phyloP scores from a whole-genome alignment of 2,329 filamentous ascomycete genomes.

The Fusarium sp. region DNA sequence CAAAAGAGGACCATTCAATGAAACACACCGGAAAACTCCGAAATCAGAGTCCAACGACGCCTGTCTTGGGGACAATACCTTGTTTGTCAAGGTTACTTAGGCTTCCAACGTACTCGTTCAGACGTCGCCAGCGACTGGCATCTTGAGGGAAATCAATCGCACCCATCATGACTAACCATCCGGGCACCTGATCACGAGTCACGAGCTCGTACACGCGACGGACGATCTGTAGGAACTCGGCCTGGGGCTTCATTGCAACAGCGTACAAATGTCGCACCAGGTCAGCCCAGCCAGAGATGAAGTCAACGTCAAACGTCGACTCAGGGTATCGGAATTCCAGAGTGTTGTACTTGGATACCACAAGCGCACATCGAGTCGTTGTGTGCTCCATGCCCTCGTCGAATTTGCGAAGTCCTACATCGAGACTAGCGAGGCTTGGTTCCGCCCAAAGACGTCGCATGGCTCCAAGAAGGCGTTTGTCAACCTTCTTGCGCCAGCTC shows the following conservation, averaged over 20 bases:
- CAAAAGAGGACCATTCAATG: not conserved
- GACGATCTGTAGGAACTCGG: conserved; percentile 32
- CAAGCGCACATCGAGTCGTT: conserved; percentile 41
- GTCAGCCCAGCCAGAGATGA: conserved; percentile 42
- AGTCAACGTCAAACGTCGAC: conserved; percentile 42
- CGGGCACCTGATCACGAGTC: conserved; percentile 29
- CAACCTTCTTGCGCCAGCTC: conserved; percentile 20
- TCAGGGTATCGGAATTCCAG: conserved; percentile 48
- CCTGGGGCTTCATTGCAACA: conserved; percentile 28
- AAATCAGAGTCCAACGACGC: not conserved
- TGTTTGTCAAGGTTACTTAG: conserved; percentile 40
- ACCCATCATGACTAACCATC: conserved; percentile 36
- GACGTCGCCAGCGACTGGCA: conserved; percentile 22
- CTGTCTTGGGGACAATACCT: conserved; percentile 23
- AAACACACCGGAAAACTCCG: not conserved
- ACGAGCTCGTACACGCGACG: conserved; percentile 41
- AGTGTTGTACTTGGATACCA: conserved; percentile 41
- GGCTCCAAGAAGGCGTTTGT: conserved; percentile 9
- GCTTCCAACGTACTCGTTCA: conserved; percentile 24
- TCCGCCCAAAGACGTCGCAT: conserved; percentile 38
- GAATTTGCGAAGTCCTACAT: conserved; percentile 36
- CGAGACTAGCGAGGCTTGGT: conserved; percentile 13
- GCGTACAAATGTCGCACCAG: conserved; percentile 41
- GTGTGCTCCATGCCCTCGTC: conserved; percentile 39
- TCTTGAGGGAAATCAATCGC: conserved; percentile 30